phyloP scores from a whole-genome alignment of 345 rosid genomes.

The Psidium guajava region DNA sequence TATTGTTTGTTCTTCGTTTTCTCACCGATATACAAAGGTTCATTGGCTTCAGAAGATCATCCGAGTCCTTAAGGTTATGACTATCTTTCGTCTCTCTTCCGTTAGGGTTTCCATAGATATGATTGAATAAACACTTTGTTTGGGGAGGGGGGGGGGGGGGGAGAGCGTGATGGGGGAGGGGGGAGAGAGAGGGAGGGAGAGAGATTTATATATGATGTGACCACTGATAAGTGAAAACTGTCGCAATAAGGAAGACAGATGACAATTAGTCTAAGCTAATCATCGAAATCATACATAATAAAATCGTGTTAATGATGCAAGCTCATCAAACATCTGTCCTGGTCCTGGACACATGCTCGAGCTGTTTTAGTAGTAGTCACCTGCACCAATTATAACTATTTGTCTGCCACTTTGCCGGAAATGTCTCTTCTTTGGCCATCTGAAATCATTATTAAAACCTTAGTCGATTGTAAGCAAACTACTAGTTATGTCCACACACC shows the following conservation, averaged over 20 bases:
- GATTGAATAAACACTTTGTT: neutral
- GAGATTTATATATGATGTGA: neutral
- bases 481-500: neutral
- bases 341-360: neutral
- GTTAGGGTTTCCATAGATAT: neutral
- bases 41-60: neutral
- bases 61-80: neutral
- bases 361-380: neutral
- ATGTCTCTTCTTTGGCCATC: too few species aligned
- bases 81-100: neutral
- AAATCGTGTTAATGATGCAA: neutral
- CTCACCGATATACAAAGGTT: neutral
- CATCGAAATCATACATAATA: neutral
- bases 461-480: neutral
- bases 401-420: neutral
- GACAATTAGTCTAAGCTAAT: neutral
- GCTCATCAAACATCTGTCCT: neutral
- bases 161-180: too few species aligned
- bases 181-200: neutral
- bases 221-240: neutral
- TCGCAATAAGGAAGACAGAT: neutral
- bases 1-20: neutral
- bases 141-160: neutral
- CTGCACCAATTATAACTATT: neutral
- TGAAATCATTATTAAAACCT: neutral